Conservation (phyloP, 139 green algal genomes). For the Diplosphaera chodatii region DNA sequence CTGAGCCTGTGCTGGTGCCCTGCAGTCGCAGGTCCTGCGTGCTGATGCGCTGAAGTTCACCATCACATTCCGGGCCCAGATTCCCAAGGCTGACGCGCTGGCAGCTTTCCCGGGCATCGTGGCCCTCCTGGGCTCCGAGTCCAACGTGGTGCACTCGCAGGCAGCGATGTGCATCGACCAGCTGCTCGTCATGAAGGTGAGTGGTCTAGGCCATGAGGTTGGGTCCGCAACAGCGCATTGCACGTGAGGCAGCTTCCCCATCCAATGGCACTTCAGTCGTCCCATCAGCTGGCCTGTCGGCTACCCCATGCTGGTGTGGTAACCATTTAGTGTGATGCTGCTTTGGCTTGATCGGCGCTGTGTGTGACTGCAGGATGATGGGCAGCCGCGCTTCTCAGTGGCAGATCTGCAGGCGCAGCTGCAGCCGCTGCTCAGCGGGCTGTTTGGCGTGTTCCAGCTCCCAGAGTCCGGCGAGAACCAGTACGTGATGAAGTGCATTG, state of each 20-base stretch:
- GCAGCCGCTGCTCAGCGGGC: slow-evolving; percentile 60
- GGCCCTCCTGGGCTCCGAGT: slow-evolving; percentile 49
- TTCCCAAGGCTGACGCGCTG: slow-evolving; percentile 43
- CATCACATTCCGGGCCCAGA: slow-evolving; percentile 81
- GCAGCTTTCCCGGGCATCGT: slow-evolving; percentile 9
- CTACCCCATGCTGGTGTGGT: too few species aligned
- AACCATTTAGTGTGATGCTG: too few species aligned
- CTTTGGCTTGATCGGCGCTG: too few species aligned
- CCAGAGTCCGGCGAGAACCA: slow-evolving; percentile 90
- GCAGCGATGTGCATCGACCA: slow-evolving; percentile 85
- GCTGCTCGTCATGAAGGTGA: slow-evolving; percentile 70
- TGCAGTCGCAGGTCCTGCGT: slow-evolving; percentile 63
- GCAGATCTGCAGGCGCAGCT: slow-evolving; percentile 61
- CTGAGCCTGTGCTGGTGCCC: too few species aligned
- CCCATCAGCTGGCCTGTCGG: too few species aligned
- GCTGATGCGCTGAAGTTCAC: slow-evolving; percentile 95
- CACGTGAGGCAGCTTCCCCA: too few species aligned
- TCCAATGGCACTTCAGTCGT: too few species aligned
- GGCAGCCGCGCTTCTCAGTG: slow-evolving; percentile 44
- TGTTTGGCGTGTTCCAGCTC: slow-evolving; percentile 82
- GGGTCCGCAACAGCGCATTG: too few species aligned
- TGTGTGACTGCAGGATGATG: slow-evolving; percentile 24
- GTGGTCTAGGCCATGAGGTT: too few species aligned
- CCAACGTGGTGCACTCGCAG: slow-evolving; percentile 96
- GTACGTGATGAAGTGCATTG: slow-evolving; percentile 88